These are phyloP conservation scores for Aspergillus carlsbadensis DNA, from an alignment of 495 filamentous ascomycete genomes.

Conservation along the genomic window DNA sequence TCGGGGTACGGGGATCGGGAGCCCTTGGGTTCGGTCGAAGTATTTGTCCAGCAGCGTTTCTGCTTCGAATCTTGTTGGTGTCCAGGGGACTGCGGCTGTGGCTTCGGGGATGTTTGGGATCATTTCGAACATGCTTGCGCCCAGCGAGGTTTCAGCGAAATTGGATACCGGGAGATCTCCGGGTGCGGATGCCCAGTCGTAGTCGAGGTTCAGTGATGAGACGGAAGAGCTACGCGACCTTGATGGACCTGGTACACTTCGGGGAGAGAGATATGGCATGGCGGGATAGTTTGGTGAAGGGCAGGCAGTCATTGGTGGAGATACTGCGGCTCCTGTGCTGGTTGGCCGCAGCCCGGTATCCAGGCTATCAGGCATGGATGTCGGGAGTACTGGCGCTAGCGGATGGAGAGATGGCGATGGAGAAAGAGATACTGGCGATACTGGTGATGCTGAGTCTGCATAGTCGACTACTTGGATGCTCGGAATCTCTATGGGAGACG, in stretches of 20 bases:
- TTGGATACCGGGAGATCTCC: background rate
- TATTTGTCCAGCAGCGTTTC: conserved; percentile 15
- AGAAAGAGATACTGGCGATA: conserved; percentile 6
- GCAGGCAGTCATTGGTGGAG: conserved; percentile 12
- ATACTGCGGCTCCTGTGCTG: background rate
- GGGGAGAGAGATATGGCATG: conserved; percentile 5
- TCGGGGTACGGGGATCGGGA: conserved; percentile 7
- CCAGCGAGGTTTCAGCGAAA: background rate
- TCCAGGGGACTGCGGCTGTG: background rate
- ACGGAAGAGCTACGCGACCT: conserved; percentile 18
- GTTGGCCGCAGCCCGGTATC: background rate
- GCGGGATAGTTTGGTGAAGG: conserved; percentile 9
- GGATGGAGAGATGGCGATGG: conserved; percentile 5
- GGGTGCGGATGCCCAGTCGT: background rate
- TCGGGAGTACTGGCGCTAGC: background rate
- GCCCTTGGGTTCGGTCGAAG: background rate
- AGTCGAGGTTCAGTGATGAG: conserved; percentile 15
- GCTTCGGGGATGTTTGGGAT: background rate
- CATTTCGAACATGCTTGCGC: background rate
- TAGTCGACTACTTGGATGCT: conserved; percentile 16
- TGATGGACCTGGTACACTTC: background rate
- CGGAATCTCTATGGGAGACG: conserved; percentile 11
- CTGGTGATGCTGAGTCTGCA: background rate
- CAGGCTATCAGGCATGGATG: background rate
- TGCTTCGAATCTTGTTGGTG: conserved; percentile 7